Conservation (phyloP, 441 rosid species). For the Syzygium syzygioides region DNA sequence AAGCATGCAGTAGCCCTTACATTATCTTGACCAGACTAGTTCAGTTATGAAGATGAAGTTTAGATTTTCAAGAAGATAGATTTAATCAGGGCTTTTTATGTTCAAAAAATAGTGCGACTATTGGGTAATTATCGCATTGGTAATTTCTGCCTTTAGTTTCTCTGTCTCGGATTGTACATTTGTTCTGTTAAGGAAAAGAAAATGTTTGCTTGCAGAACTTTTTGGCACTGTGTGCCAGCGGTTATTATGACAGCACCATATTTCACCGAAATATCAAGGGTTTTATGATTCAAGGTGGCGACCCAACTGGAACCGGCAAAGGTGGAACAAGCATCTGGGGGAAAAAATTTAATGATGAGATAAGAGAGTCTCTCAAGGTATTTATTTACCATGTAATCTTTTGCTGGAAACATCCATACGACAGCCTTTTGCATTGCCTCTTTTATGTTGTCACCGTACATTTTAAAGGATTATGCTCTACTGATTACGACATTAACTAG, state of each 20-base stretch:
- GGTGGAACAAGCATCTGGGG: conserved; percentile 98
- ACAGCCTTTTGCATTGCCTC: background rate
- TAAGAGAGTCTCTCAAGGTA: conserved; percentile 96
- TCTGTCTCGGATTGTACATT: background rate
- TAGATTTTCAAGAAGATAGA: background rate
- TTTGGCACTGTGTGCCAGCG: conserved; percentile 86
- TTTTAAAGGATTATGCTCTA: background rate
- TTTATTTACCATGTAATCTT: background rate
- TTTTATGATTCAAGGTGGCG: conserved; percentile 99
- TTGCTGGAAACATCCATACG: background rate
- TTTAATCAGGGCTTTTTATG: background rate
- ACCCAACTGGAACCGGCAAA: conserved; percentile 91
- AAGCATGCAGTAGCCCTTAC: background rate
- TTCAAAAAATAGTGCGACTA: background rate
- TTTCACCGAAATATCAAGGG: conserved; percentile 94
- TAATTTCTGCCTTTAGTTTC: background rate
- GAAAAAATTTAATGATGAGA: conserved; percentile 96
- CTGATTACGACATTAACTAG: background rate
- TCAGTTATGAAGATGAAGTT: background rate
- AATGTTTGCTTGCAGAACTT: conserved; percentile 53
- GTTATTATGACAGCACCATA: conserved; percentile 82
- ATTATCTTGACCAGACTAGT: background rate
- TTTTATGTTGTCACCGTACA: background rate
- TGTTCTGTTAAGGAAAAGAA: background rate
- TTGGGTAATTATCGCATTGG: background rate